Conservation (phyloP, 495 filamentous ascomycete genomes). For the Thozetella sp. region DNA sequence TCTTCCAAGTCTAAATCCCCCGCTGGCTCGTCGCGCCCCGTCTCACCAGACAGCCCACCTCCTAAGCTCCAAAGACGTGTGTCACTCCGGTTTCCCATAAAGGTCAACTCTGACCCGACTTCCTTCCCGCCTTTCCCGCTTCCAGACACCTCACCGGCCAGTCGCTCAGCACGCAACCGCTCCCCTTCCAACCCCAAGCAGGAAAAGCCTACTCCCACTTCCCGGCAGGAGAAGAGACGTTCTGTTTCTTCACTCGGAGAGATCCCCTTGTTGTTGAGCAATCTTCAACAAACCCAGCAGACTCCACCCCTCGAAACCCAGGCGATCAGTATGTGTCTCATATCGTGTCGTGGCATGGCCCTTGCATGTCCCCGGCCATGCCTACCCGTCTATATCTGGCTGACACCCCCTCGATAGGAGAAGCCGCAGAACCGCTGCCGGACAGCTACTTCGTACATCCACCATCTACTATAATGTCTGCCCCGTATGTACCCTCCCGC, state of each 20-base stretch:
- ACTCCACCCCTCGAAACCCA: neutral
- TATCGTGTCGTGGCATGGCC: no score
- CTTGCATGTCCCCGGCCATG: no score
- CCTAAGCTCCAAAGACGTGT: neutral
- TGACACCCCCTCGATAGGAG: neutral
- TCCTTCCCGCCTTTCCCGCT: neutral
- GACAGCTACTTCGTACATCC: neutral
- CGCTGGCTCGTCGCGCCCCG: neutral
- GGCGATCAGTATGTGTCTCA: neutral
- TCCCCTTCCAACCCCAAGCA: neutral
- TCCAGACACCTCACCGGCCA: neutral
- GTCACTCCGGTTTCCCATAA: slow-evolving; percentile 1
- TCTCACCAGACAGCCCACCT: neutral
- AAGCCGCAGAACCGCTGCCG: slow-evolving; percentile 4
- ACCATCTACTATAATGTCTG: slow-evolving; percentile 22
- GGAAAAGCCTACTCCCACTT: no score
- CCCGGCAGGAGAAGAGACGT: neutral
- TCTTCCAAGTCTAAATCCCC: neutral
- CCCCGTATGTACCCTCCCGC: slow-evolving; percentile 19
- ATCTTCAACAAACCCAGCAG: neutral
- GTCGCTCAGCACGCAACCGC: neutral
- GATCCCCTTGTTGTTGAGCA: slow-evolving; percentile 1
- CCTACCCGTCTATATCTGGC: no score
- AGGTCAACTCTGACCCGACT: slow-evolving; percentile 1
- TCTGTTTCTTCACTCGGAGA: neutral